A percentile compares a stretch with the other conserved stretches of the same genome.
Evolutionary conservation across 805 yeast species (phyloP).

Genomic region (Candida boleticola): DNA sequence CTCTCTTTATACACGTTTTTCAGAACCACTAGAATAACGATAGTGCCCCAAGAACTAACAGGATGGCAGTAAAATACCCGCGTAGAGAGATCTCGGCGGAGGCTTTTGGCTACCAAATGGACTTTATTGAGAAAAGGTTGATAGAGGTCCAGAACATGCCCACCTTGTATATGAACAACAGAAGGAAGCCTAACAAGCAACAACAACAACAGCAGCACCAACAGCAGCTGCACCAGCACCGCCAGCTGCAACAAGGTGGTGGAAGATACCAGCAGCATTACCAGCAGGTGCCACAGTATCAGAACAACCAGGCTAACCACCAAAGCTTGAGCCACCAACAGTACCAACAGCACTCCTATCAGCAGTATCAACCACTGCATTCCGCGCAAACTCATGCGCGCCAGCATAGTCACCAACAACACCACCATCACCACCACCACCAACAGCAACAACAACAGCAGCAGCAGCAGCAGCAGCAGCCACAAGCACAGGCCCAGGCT

Average conservation of each 20-base stretch:
- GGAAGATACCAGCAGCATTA: background rate
- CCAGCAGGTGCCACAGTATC: background rate
- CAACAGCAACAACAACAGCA: background rate
- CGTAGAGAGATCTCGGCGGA: constrained; percentile 24
- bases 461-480: background rate
- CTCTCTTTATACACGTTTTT: too few species aligned
- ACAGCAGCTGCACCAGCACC: background rate
- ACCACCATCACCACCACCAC: background rate
- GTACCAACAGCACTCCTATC: background rate
- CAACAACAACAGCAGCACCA: background rate
- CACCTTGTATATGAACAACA: constrained; percentile 9
- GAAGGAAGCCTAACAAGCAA: constrained; percentile 4
- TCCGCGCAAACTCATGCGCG: too few species aligned
- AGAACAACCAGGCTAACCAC: background rate
- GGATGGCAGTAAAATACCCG: constrained; percentile 13
- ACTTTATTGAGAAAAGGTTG: constrained; percentile 27
- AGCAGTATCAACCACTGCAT: background rate
- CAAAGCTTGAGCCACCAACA: background rate
- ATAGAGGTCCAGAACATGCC: constrained; percentile 37
- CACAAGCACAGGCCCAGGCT: background rate
- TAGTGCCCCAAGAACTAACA: too few species aligned
- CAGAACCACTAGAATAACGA: too few species aligned
- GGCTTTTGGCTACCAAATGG: constrained; percentile 35
- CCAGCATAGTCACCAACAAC: too few species aligned
- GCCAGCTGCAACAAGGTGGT: background rate